Evolutionary conservation across 1,284 basidiomycete species (phyloP).

Genomic region (Cutaneotrichosporon arboriforme): DNA sequence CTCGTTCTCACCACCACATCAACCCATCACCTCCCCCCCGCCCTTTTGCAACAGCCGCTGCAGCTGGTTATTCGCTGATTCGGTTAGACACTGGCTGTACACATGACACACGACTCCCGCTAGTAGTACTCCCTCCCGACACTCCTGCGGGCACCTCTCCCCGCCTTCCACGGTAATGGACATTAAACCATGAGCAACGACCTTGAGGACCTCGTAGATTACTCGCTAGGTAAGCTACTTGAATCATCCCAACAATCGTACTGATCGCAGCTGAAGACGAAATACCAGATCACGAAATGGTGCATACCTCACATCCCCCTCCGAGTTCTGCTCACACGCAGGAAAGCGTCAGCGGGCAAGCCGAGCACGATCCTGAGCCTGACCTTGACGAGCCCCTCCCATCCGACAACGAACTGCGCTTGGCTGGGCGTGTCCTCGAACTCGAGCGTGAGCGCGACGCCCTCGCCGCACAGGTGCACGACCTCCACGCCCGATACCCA

Average conservation of each 20-base stretch:
- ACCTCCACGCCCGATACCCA: constrained; percentile 15
- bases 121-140: no score
- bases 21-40: background rate
- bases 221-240: constrained; percentile 9
- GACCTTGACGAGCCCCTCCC: constrained; percentile 15
- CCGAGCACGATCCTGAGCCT: constrained; percentile 2
- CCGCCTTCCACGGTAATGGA: no score
- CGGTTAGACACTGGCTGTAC: no score
- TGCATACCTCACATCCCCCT: background rate
- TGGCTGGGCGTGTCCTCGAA: constrained; percentile 27
- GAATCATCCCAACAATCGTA: background rate
- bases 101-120: no score
- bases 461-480: constrained; percentile 21
- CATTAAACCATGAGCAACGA: constrained; percentile 4
- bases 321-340: background rate
- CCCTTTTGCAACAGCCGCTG: background rate
- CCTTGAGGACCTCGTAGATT: constrained; percentile 15
- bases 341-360: constrained; percentile 12
- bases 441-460: constrained; percentile 34
- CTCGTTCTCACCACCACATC: no score
- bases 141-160: no score
- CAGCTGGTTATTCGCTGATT: no score
- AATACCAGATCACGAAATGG: constrained; percentile 17
- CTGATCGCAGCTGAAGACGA: constrained; percentile 8
- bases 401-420: constrained; percentile 28